Conservation (phyloP, 768 basidiomycete genomes). For the Russula earlei region DNA sequence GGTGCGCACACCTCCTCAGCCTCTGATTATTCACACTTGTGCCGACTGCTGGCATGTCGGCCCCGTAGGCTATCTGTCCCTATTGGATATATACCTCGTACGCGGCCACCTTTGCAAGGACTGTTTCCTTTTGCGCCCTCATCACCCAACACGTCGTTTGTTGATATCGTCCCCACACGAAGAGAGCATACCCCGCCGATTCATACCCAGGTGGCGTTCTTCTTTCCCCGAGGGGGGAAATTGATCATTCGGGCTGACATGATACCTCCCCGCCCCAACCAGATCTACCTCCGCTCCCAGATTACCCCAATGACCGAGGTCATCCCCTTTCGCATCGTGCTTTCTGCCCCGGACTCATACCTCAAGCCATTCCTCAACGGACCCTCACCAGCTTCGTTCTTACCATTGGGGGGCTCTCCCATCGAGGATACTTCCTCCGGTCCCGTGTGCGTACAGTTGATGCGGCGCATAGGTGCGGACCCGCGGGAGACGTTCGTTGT, state of each 20-base stretch:
- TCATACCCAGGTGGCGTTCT: slow-evolving; percentile 9
- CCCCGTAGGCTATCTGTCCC: slow-evolving; percentile 12
- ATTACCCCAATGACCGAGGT: slow-evolving; percentile 2
- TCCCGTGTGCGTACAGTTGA: slow-evolving; percentile 5
- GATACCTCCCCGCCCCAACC: no score
- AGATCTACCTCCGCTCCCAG: slow-evolving; percentile 18
- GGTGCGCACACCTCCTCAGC: slow-evolving; percentile 9
- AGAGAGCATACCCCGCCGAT: not conserved
- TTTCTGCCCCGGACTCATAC: slow-evolving; percentile 13
- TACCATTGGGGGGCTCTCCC: not conserved
- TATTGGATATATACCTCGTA: slow-evolving; percentile 6
- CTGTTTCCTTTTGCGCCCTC: not conserved
- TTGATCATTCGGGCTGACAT: not conserved
- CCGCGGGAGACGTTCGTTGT: slow-evolving; percentile 13
- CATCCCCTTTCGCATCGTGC: slow-evolving; percentile 8
- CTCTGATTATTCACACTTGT: not conserved
- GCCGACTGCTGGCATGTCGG: not conserved
- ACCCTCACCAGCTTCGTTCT: slow-evolving; percentile 5
- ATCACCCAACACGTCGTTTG: not conserved
- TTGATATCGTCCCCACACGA: slow-evolving; percentile 3
- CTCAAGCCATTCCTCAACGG: slow-evolving; percentile 1
- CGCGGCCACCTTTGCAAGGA: slow-evolving; percentile 6
- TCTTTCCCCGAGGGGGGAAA: not conserved
- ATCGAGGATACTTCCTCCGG: not conserved
- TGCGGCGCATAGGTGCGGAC: slow-evolving; percentile 6